These are phyloP conservation scores for Stachybotrys echinatus DNA, from an alignment of 2,329 filamentous ascomycete species.

Conservation along the genomic window DNA sequence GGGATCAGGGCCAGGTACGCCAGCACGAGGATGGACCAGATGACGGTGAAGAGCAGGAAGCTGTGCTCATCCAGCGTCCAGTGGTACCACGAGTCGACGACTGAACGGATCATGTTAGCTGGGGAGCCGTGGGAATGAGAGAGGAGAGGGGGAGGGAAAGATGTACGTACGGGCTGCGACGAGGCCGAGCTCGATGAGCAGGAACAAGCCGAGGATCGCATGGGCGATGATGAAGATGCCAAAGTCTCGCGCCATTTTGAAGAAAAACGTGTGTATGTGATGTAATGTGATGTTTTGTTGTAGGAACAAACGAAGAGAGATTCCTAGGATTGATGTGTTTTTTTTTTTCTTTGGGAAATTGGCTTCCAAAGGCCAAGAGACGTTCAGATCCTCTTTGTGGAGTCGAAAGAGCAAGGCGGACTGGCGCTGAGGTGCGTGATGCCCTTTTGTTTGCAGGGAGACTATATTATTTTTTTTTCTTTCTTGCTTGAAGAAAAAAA, in stretches of 20 bases:
- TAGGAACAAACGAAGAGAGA: no score
- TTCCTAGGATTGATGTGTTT: no score
- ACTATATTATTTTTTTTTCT: neutral
- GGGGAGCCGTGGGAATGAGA: constrained; percentile 4
- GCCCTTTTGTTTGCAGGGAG: no score
- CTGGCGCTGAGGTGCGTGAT: no score
- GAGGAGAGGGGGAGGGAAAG: neutral
- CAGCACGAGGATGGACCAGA: constrained; percentile 72
- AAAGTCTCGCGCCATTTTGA: constrained; percentile 37
- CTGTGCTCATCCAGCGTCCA: constrained; percentile 42
- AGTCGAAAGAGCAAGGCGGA: no score
- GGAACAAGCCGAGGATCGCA: constrained; percentile 60
- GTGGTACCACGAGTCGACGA: constrained; percentile 25
- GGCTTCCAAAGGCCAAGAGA: neutral
- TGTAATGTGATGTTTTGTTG: neutral
- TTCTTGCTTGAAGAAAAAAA: no score
- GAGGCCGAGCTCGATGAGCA: constrained; percentile 70
- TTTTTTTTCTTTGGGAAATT: no score
- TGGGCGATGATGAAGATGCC: constrained; percentile 59
- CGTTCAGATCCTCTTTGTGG: neutral
- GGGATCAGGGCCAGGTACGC: constrained; percentile 66
- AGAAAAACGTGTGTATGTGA: no score
- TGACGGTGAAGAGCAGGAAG: constrained; percentile 74
- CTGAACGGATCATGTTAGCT: constrained; percentile 16
- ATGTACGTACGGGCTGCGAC: constrained; percentile 61